Conservation (phyloP, 75 land plant species). For the Picea glauca region DNA sequence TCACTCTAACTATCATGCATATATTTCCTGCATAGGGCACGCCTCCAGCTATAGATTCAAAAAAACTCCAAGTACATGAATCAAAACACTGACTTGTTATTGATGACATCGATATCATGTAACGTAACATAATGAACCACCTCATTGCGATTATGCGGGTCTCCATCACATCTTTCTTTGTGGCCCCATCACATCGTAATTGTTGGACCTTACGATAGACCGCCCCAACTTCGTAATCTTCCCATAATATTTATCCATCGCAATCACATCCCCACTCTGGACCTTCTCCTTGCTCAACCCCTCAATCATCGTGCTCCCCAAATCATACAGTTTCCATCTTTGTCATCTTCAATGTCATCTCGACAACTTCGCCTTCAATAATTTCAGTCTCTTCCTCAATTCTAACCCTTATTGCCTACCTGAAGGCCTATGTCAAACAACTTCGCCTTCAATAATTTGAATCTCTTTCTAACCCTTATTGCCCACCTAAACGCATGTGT, state of each 20-base stretch:
- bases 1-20: too few relatives aligned
- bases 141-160: conserved; percentile 94
- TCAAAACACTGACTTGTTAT: conserved; percentile 65
- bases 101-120: conserved; percentile 96
- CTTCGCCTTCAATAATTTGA: too few relatives aligned
- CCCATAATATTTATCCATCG: conserved; percentile 88
- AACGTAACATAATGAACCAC: conserved; percentile 94
- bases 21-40: too few relatives aligned
- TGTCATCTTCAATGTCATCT: conserved; percentile 91
- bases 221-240: conserved; percentile 90
- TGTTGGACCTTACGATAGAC: conserved; percentile 79
- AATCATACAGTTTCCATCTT: conserved; percentile 97
- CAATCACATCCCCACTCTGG: conserved; percentile 93
- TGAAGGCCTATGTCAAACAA: conserved; percentile 87
- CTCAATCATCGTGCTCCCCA: conserved; percentile 90
- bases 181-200: conserved; percentile 92
- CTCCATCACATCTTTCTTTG: conserved; percentile 94
- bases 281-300: conserved; percentile 86
- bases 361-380: conserved; percentile 96
- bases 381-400: conserved; percentile 95
- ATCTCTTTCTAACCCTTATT: too few relatives aligned
- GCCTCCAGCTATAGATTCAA: too few relatives aligned
- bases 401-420: too few relatives aligned
- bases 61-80: not conserved
- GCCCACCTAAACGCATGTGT: too few relatives aligned